phyloP scores from a whole-genome alignment of 345 rosid genomes.

The Euclidium syriacum region DNA sequence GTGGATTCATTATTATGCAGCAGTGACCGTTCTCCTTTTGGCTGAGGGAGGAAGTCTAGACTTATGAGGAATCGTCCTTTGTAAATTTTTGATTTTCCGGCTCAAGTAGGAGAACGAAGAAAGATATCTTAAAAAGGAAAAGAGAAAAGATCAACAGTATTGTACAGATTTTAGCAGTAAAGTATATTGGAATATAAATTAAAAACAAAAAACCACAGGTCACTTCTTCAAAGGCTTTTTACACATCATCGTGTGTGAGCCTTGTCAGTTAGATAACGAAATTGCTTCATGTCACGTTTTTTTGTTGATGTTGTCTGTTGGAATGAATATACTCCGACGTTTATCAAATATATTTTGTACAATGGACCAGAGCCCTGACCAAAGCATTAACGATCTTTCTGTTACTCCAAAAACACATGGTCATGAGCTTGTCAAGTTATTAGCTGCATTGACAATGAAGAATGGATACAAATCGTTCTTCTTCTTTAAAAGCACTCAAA shows the following conservation, averaged over 20 bases:
- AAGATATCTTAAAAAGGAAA: background rate
- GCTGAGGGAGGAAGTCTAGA: slow-evolving; percentile 19
- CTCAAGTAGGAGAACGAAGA: background rate
- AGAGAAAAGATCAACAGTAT: slow-evolving; percentile 1
- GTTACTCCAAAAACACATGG: too few species aligned
- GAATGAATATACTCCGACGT: too few species aligned
- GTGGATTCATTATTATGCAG: background rate
- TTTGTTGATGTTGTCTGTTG: too few species aligned
- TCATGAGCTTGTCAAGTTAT: too few species aligned
- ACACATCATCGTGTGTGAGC: too few species aligned
- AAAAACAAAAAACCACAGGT: slow-evolving; percentile 16
- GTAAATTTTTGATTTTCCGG: slow-evolving; percentile 22
- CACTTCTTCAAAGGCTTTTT: background rate
- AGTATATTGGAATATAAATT: slow-evolving; percentile 21
- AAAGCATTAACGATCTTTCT: too few species aligned
- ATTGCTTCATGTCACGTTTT: too few species aligned
- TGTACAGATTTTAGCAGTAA: slow-evolving; percentile 32
- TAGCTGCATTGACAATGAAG: background rate
- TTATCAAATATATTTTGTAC: too few species aligned
- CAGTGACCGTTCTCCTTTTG: slow-evolving; percentile 1
- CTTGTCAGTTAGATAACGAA: too few species aligned
- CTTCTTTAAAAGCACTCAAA: slow-evolving; percentile 5
- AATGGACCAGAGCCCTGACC: too few species aligned
- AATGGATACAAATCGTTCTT: slow-evolving; percentile 15
- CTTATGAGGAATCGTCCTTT: slow-evolving; percentile 13